Base-by-base conservation (phyloP, 164 flowering plant species). In the Cinnamomum micranthum region DNA sequence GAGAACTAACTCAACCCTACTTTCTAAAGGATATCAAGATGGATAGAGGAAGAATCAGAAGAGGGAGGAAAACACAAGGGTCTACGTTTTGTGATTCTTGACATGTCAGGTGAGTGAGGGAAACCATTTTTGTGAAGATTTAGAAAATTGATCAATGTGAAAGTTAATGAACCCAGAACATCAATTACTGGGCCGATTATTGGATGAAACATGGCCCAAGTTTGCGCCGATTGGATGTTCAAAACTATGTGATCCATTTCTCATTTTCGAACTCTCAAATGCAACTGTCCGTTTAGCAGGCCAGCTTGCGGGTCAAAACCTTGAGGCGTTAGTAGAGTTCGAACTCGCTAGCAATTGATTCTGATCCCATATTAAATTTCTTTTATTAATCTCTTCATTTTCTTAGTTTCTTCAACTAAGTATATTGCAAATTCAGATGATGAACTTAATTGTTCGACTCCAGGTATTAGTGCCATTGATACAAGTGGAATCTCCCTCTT, bases 401-500 rank as follows among this genome's bases (percentile, higher is more conserved):
- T 3, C 60, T 20, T 20, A 17, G 1, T 51, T 65, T 69, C 5
- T 22, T 69, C n/a, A 15, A 55, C 24, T 6, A 71, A 73, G 28
- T 22, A 41, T 58, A 15, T 74, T 55, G 47, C 47, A 41, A 41
- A 41, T 41, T 41, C 47, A 41, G 11, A 41, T 41, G 9, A 41
- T 41, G 1, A 9, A 11, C 15, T 12, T 55, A 15, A 15, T 55
- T 55, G 20, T 55, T 55, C n/a, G 13, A 55, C 17, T 62, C 23
- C 88, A 94, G 98, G 90, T 73, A 93, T 92, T 70, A 89, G 85
- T 59, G 82, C 89, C 60, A 86, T 92, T 12, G 98, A 94, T 78
- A 94, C 98, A 11, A 92, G 85, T 74, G 98, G 97, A 55, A 84
- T 90, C 13, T 60, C 87, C 6, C 67, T 88, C 69, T 77, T 92